A percentile compares a stretch with the other conserved stretches of the same genome.
These are phyloP conservation scores for Boletus subparvulus DNA, from an alignment of 768 basidiomycete genomes.

Conservation along the genomic window DNA sequence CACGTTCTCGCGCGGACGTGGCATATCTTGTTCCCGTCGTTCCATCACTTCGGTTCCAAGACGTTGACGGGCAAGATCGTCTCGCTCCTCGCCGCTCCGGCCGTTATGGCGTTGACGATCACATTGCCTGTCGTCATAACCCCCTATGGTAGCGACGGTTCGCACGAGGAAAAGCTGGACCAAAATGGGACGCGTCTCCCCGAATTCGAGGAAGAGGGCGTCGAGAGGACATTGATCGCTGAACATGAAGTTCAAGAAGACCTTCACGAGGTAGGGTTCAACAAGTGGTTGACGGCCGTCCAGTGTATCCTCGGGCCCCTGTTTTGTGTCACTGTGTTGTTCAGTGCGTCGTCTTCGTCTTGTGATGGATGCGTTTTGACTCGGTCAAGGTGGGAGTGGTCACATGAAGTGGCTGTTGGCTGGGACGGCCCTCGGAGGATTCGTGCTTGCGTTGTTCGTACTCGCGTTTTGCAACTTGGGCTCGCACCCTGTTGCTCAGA, in stretches of 20 bases:
- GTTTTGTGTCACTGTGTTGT: constrained; percentile 73
- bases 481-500: constrained; percentile 51
- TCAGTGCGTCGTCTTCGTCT: constrained; percentile 53
- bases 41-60: constrained; percentile 72
- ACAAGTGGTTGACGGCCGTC: constrained; percentile 80
- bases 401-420: constrained; percentile 53
- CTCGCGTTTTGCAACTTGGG: constrained; percentile 61
- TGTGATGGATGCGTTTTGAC: background rate
- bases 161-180: constrained; percentile 29
- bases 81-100: constrained; percentile 80
- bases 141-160: constrained; percentile 38
- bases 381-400: constrained; percentile 31
- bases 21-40: constrained; percentile 81
- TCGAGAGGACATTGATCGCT: constrained; percentile 66
- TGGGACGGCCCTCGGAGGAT: constrained; percentile 54
- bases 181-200: constrained; percentile 48
- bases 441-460: constrained; percentile 53
- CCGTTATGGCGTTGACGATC: constrained; percentile 79
- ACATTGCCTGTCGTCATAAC: constrained; percentile 89
- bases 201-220: constrained; percentile 75
- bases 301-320: constrained; percentile 84
- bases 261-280: constrained; percentile 61
- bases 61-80: constrained; percentile 69
- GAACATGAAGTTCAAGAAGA: constrained; percentile 74
- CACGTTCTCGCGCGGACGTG: constrained; percentile 41